Conservation (phyloP, 2,329 filamentous ascomycete species). For the Ophiostoma sp. region DNA sequence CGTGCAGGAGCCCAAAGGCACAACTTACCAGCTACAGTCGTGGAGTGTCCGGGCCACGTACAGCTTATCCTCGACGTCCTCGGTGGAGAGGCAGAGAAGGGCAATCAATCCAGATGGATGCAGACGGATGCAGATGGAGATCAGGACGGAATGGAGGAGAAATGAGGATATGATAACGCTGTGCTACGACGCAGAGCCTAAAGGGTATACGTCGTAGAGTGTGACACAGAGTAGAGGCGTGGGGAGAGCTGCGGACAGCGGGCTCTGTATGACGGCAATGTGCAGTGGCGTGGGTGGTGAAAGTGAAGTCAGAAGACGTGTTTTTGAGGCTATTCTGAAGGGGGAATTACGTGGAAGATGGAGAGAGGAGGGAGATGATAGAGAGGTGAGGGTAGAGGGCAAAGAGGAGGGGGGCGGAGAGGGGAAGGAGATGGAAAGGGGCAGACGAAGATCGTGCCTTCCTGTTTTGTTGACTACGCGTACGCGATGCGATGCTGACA, state of each 20-base stretch:
- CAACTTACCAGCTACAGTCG: neutral
- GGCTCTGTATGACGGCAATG: neutral
- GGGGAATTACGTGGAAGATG: slow-evolving; percentile 8
- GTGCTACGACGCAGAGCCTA: too few species aligned
- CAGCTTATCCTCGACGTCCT: neutral
- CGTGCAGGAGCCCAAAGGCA: too few species aligned
- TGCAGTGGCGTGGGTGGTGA: neutral
- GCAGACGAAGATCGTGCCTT: neutral
- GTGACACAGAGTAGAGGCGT: neutral
- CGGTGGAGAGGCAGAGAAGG: neutral
- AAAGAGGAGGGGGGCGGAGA: neutral
- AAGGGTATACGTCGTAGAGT: too few species aligned
- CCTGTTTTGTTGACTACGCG: neutral
- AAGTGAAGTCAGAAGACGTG: neutral
- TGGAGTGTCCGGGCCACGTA: too few species aligned
- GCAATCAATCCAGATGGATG: neutral
- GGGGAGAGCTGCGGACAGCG: neutral
- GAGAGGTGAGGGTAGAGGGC: neutral
- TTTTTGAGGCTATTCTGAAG: slow-evolving; percentile 19
- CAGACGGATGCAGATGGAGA: neutral
- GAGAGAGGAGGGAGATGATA: neutral
- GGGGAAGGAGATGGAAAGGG: neutral
- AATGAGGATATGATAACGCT: too few species aligned
- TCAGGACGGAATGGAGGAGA: neutral
- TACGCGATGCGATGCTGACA: neutral